A percentile compares a stretch with the other conserved stretches of the same genome.
phyloP scores from a whole-genome alignment of 202 grass and related monocot genomes.

The Setaria italica region DNA sequence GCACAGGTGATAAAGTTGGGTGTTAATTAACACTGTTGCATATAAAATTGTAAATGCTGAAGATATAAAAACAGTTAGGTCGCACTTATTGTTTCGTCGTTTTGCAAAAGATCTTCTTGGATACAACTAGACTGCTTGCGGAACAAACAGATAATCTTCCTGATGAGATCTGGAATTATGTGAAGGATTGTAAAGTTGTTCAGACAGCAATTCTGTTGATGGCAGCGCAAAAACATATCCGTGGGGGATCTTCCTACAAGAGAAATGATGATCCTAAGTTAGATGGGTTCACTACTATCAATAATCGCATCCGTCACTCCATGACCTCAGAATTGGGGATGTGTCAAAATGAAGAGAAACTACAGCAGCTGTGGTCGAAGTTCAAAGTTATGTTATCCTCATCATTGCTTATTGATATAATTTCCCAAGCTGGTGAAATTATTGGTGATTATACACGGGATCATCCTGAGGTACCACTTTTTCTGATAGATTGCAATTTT shows the following conservation, averaged over 20 bases:
- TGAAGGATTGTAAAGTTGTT: constrained; percentile 33
- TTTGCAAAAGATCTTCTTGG: constrained; percentile 12
- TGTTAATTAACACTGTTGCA: no score
- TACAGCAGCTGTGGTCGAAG: neutral
- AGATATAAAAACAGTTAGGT: no score
- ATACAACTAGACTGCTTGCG: constrained; percentile 41
- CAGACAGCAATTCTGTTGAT: constrained; percentile 36
- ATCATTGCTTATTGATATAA: constrained; percentile 25
- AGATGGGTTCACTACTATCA: constrained; percentile 29
- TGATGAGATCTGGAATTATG: constrained; percentile 34
- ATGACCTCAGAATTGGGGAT: neutral
- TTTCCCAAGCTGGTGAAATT: constrained; percentile 14
- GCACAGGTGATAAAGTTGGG: no score
- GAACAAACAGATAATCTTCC: constrained; percentile 27
- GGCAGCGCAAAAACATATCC: constrained; percentile 36
- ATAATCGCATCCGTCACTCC: neutral
- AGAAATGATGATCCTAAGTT: constrained; percentile 28
- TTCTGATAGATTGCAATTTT: neutral
- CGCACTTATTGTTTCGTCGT: neutral
- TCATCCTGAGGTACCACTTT: constrained; percentile 17
- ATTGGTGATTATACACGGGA: constrained; percentile 24
- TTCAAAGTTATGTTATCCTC: neutral
- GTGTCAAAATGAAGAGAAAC: constrained; percentile 14
- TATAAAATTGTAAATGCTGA: no score
- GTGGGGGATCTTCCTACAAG: constrained; percentile 21